These are phyloP conservation scores for Phlebiopsis gigantea DNA, from an alignment of 768 basidiomycete genomes.

Conservation along the genomic window DNA sequence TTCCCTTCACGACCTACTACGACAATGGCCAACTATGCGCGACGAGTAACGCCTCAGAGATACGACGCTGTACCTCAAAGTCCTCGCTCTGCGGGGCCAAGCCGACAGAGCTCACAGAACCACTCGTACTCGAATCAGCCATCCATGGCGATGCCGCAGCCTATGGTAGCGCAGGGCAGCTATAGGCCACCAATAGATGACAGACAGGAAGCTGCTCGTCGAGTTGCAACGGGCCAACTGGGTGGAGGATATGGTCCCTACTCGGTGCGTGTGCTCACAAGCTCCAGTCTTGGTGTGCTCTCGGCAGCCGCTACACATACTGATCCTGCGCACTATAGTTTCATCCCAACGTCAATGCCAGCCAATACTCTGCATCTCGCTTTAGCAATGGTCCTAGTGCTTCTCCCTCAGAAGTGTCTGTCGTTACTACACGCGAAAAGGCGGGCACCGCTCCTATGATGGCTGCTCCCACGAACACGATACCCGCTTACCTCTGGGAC, in stretches of 20 bases:
- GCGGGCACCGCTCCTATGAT: constrained; percentile 22
- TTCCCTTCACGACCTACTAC: constrained; percentile 2
- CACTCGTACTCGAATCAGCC: constrained; percentile 14
- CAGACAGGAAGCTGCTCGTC: constrained; percentile 57
- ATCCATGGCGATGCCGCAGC: constrained; percentile 9
- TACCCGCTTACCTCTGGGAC: constrained; percentile 72
- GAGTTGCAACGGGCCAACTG: constrained; percentile 76
- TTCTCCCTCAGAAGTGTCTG: constrained; percentile 38
- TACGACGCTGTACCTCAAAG: constrained; percentile 69
- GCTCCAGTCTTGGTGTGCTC: not conserved
- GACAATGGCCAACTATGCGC: constrained; percentile 31
- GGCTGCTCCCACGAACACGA: constrained; percentile 46
- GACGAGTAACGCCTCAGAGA: constrained; percentile 42
- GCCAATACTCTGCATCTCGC: constrained; percentile 43
- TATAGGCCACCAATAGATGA: constrained; percentile 14
- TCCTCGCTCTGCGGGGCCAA: constrained; percentile 35
- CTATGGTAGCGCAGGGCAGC: constrained; percentile 4
- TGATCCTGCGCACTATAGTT: constrained; percentile 36
- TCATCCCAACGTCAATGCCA: constrained; percentile 43
- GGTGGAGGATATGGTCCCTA: constrained; percentile 84
- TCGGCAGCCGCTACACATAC: not conserved
- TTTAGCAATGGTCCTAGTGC: constrained; percentile 44
- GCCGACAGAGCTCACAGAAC: constrained; percentile 22
- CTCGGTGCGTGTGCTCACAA: constrained; percentile 47
- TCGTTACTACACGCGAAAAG: constrained; percentile 33